Base-by-base conservation (phyloP, 2,329 filamentous ascomycete species). In the Penicillium sclerotigenum region DNA sequence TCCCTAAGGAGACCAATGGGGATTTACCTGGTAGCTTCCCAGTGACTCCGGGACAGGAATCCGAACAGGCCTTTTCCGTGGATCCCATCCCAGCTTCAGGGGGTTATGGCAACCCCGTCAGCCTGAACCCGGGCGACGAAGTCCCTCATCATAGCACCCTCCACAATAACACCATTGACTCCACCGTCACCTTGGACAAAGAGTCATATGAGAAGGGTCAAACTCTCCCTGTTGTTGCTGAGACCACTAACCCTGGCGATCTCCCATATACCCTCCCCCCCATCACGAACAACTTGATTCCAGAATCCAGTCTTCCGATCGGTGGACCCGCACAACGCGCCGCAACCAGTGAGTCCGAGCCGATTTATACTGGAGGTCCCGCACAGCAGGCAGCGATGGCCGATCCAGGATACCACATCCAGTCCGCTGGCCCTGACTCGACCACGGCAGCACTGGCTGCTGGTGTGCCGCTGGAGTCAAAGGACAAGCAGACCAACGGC, bases 171-270 rank as follows among this genome's bases (percentile, higher is more conserved):
- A 87, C 91, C 48, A 83, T 96, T 68, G 84, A 87, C 40, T 84
- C 82, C 62, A 83, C 79, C 26, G 80, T 79, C 34, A 80, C 77
- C 68, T 83, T 90, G 20, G 92, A 97, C 72, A 83, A 91, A 73
- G 89, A 86, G 64, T 93, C 90, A 1, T 97, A 97, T 74, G 88
- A 95, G 73, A 89, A 89, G 73, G 86, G 87, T 61, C 82, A 86
- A 55, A 78, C 77, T 67, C 61, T 72, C 34, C 67, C 73, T 33
- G 69, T 81, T 13, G 73, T 77, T 24, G 73, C 73, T 43, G 68
- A 77, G n/a, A 71, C 73, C 40, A 53, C 57, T 6, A 34, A 46
- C 26, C 46, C 56, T 18, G 52, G 40, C 10, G 71, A 75, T 29
- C 72, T 69, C 76, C 63, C 65, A 62, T 76, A 80, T 47, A 74